Evolutionary conservation across 495 filamentous ascomycete species (phyloP), one percentile per base, ranked within the genome.

Genomic region (Cercophora sp.): DNA sequence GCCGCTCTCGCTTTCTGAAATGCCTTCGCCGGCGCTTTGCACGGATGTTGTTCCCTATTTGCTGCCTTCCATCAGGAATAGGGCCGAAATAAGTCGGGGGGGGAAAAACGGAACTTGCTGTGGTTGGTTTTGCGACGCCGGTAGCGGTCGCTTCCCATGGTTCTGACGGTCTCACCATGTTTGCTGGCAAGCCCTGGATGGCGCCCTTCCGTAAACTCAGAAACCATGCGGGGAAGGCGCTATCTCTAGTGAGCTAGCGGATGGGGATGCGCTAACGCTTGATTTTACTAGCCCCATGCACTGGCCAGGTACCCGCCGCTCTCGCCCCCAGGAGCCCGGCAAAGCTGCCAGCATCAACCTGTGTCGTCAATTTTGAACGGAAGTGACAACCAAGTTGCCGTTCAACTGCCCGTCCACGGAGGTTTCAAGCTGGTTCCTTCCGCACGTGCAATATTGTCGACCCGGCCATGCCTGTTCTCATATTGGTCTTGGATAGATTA

Each of bases 401-500:
- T 39, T 18, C 34, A 3, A 39, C 36, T 18, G 20, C 37, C 34
- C 16, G 39, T 52, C 47, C 32, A 48, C 47, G 49, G 44, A 42
- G 27, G 49, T 56, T 59, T 59, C 63, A 58, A 57, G 25, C 45
- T 25, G 34, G 16, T 36, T 37, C 39, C 49, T 51, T 27, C 59
- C 36, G 31, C 58, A 57, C 42, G 35, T 58, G 51, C 48, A 51
- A 22, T 19, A 50, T 26, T 48, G 31, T 45, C 27, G 35, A 31
- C 44, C 58, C 48, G 49, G 57, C 55, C 56, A 54, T 53, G 64
- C 58, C 52, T 60, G 43, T 57, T 61, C 46, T 55, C 53, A 54
- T 32, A 43, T 31, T 40, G 19, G 63, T 58, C 55, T 64, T 56
- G 59, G 43, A 66, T 64, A 64, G 48, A 68, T 64, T 62, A 62